Conservation (phyloP, 2,329 filamentous ascomycete species). For the Leptographium flavum region DNA sequence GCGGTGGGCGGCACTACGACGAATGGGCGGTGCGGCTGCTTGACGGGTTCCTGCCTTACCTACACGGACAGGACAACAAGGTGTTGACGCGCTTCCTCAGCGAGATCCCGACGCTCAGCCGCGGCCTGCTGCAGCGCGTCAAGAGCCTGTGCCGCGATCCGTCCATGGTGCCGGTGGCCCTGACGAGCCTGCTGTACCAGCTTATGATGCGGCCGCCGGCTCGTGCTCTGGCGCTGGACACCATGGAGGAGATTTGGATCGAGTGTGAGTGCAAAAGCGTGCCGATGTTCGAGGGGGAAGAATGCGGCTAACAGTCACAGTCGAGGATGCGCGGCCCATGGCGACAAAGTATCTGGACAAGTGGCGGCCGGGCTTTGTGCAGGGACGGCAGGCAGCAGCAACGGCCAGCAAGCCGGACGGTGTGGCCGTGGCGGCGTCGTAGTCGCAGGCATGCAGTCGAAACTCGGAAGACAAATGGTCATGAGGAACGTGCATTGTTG, state of each 20-base stretch:
- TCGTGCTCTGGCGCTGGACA: slow-evolving; percentile 47
- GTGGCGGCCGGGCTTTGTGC: slow-evolving; percentile 42
- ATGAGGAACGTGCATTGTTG: too few species aligned
- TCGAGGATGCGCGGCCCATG: slow-evolving; percentile 48
- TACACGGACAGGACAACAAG: slow-evolving; percentile 74
- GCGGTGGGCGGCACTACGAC: slow-evolving; percentile 50
- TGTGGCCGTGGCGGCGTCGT: background rate
- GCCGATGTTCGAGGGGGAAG: background rate
- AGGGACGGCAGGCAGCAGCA: slow-evolving; percentile 14
- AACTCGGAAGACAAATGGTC: too few species aligned
- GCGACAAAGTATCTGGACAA: slow-evolving; percentile 48
- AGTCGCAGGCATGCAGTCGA: background rate
- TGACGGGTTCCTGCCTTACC: slow-evolving; percentile 76
- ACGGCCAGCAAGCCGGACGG: background rate
- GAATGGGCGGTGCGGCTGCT: slow-evolving; percentile 69
- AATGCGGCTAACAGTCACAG: slow-evolving; percentile 18
- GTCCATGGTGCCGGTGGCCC: slow-evolving; percentile 45
- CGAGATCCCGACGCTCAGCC: slow-evolving; percentile 71
- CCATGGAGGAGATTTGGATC: slow-evolving; percentile 51
- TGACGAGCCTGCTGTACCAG: slow-evolving; percentile 52
- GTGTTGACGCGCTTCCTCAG: slow-evolving; percentile 81
- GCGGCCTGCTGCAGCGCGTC: slow-evolving; percentile 58
- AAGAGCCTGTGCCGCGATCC: slow-evolving; percentile 53
- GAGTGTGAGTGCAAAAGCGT: slow-evolving; percentile 38
- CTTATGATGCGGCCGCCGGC: slow-evolving; percentile 55